Base-by-base conservation (phyloP, 768 basidiomycete species). In the Amanita phalloides region DNA sequence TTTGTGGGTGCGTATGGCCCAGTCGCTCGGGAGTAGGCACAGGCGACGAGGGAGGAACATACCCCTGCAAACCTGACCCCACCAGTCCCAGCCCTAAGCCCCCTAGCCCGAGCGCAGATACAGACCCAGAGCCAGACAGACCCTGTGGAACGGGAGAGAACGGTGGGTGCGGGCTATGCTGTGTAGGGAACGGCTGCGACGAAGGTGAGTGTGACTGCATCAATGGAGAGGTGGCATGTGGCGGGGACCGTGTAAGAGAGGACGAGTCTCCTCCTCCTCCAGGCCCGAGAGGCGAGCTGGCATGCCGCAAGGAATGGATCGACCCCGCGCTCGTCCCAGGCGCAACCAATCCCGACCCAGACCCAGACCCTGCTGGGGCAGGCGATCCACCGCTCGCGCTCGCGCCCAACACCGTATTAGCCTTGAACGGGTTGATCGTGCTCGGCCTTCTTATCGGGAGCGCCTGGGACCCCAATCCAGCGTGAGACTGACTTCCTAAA, bases 371-470 rank as follows among this genome's bases (percentile, higher is more conserved):
- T 9, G 20, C 39, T 9, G 39, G 20, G 1, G 20, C 41, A 3
- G 41, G n/a, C 9, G 41, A 42, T 3, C 48, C 48, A n/a, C 35
- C 26, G n/a, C 59, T 60, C 10, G 67, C 59, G 0, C 60, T 58
- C 20, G 65, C 43, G 13, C 28, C 66, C 0, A 66, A 64, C 4
- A 73, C 51, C 0, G 71, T 71, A 50, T 67, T 69, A 17, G 65
- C 59, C 49, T 73, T 73, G 62, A 73, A 73, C 7, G 68, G 71
- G 48, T 71, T 62, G 25, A 52, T 52, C 35, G 43, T 45, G 10
- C 17, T 49, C 1, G 43, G 51, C 11, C 43, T 43, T 39, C 42
- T 44, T 26, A 52, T 52, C 13, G 51, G 43, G 13, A 52, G n/a
- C 13, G 39, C 49, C n/a, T 30, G 39, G 2, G 49, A 35, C 13